These are phyloP conservation scores for Ligustrum vulgare DNA, from an alignment of 257 asterid genomes.

Conservation along the genomic window DNA sequence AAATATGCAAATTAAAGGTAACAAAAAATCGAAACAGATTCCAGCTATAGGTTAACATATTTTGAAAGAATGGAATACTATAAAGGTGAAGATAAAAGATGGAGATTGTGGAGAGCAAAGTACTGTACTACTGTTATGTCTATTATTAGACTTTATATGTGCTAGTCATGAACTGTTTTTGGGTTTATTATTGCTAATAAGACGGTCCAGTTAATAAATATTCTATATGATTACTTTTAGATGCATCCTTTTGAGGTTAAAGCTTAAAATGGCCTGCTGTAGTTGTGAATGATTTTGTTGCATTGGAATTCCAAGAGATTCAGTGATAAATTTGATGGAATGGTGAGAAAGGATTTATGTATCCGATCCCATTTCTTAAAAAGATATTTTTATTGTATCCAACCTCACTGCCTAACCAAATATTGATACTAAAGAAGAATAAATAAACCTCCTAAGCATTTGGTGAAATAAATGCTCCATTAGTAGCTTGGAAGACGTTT, in stretches of 20 bases:
- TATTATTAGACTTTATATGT: too few relatives aligned
- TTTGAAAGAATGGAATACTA: background rate
- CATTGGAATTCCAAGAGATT: background rate
- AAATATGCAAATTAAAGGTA: background rate
- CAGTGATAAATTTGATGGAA: too few relatives aligned
- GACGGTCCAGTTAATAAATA: background rate
- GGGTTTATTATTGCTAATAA: background rate
- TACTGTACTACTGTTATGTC: background rate
- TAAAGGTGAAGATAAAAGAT: background rate
- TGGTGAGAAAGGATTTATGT: background rate
- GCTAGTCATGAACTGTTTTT: background rate
- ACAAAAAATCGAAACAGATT: background rate
- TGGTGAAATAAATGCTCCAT: background rate
- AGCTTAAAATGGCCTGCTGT: too few relatives aligned
- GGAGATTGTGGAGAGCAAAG: too few relatives aligned
- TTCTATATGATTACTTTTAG: background rate
- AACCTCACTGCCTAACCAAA: background rate
- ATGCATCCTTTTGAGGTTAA: too few relatives aligned
- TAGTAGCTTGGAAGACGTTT: background rate
- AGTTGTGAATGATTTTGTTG: background rate
- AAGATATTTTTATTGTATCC: background rate
- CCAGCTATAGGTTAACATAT: background rate
- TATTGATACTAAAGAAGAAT: background rate
- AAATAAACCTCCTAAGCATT: background rate
- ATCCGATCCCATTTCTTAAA: background rate